A percentile compares a stretch with the other conserved stretches of the same genome.
Evolutionary conservation across 164 flowering plant species (phyloP).

Genomic region (Buxus sempervirens): DNA sequence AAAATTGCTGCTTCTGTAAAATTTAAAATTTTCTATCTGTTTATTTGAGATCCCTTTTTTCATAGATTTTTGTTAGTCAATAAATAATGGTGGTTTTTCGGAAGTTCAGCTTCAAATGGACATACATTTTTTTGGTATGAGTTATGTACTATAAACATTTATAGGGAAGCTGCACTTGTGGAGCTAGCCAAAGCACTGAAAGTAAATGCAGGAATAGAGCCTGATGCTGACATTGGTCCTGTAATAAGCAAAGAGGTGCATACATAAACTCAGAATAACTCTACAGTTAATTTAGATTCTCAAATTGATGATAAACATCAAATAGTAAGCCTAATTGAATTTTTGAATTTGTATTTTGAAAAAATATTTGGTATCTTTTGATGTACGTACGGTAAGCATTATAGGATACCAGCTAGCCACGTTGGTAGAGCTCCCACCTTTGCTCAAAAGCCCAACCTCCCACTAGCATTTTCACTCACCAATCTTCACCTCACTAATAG

Average conservation of each 20-base stretch:
- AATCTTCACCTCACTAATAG: too few species aligned
- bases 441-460: too few species aligned
- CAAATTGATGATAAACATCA: too few species aligned
- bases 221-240: slow-evolving; percentile 93
- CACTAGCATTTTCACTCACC: too few species aligned
- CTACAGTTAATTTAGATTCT: background rate
- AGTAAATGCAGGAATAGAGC: slow-evolving; percentile 78
- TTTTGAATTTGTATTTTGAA: too few species aligned
- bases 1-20: background rate
- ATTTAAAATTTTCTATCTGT: background rate
- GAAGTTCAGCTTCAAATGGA: background rate
- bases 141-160: background rate
- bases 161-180: slow-evolving; percentile 77
- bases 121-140: background rate
- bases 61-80: background rate
- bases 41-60: too few species aligned
- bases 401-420: too few species aligned
- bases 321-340: too few species aligned
- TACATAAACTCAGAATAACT: background rate
- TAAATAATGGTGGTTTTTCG: background rate
- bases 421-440: too few species aligned
- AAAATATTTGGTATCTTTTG: too few species aligned
- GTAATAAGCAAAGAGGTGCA: slow-evolving; percentile 88
- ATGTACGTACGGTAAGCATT: too few species aligned
- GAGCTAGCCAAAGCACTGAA: slow-evolving; percentile 76